A percentile compares a stretch with the other conserved stretches of the same genome.
phyloP scores from a whole-genome alignment of 805 yeast genomes.

The Myxozyma neglecta region DNA sequence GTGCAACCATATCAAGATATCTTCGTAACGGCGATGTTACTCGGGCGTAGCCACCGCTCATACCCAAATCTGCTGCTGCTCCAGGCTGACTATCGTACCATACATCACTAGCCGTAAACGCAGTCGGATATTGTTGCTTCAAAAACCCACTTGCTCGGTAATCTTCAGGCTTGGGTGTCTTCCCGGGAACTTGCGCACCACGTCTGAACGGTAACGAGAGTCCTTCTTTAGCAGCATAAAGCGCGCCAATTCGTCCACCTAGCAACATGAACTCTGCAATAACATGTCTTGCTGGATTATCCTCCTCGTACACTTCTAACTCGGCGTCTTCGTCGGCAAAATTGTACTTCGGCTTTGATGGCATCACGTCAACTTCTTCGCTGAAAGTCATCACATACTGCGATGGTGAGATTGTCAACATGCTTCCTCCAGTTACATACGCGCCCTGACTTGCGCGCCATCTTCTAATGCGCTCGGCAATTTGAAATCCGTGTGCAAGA shows the following conservation, averaged over 20 bases:
- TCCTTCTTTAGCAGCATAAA: slow-evolving; percentile 27
- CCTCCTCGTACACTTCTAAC: slow-evolving; percentile 36
- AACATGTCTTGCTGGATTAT: slow-evolving; percentile 52
- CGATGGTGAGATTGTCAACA: background rate
- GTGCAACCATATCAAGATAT: slow-evolving; percentile 75
- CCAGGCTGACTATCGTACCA: slow-evolving; percentile 1
- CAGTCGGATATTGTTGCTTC: background rate
- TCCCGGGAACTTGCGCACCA: background rate
- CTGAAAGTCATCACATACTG: background rate
- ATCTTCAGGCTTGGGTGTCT: background rate
- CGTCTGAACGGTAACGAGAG: slow-evolving; percentile 37
- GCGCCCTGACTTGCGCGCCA: slow-evolving; percentile 1
- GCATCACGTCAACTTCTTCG: background rate
- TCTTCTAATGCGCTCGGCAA: slow-evolving; percentile 2
- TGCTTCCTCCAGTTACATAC: background rate
- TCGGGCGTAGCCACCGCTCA: slow-evolving; percentile 54
- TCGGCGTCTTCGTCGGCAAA: background rate
- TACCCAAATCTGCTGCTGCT: slow-evolving; percentile 47
- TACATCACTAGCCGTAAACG: background rate
- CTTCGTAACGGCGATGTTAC: slow-evolving; percentile 90
- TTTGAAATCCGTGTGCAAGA: slow-evolving; percentile 1
- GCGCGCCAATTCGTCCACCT: slow-evolving; percentile 55
- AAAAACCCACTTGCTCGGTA: slow-evolving; percentile 6
- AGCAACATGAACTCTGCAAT: slow-evolving; percentile 85
- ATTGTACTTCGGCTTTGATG: background rate